Percentiles rank a stretch among this genome's conserved stretches.
Evolutionary conservation across 257 asterid genomes (phyloP).

Genomic region (Jacaranda copaia): DNA sequence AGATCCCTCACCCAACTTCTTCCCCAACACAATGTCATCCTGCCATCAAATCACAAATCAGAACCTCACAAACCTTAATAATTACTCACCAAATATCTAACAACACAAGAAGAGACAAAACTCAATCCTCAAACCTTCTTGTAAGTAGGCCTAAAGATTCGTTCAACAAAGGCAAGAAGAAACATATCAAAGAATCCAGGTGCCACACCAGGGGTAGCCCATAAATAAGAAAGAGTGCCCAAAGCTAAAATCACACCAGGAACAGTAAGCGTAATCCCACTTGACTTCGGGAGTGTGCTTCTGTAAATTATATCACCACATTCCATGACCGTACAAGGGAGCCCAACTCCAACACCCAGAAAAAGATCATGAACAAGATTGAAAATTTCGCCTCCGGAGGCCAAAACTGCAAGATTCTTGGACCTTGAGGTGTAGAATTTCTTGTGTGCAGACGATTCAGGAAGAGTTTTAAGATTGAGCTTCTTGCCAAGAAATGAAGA

Average conservation of each 20-base stretch:
- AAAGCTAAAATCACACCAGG: constrained; percentile 90
- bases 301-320: constrained; percentile 95
- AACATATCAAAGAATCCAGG: constrained; percentile 99
- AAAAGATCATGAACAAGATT: constrained; percentile 64
- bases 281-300: constrained; percentile 88
- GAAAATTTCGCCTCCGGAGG: constrained; percentile 58
- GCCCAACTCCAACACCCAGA: constrained; percentile 96
- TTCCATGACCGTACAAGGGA: constrained; percentile 96
- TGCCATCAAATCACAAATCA: constrained; percentile 41
- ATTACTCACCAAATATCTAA: constrained; percentile 8
- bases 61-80: constrained; percentile 23
- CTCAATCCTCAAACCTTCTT: constrained; percentile 62
- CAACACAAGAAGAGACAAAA: background rate
- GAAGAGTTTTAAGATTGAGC: constrained; percentile 48
- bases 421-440: constrained; percentile 41
- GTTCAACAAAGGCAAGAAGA: constrained; percentile 88
- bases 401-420: constrained; percentile 48
- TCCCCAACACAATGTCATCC: constrained; percentile 96
- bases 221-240: constrained; percentile 86
- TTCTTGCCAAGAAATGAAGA: constrained; percentile 75
- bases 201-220: constrained; percentile 99
- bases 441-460: constrained; percentile 42
- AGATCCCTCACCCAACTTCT: constrained; percentile 93
- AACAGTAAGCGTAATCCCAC: constrained; percentile 69
- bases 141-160: constrained; percentile 73